Base-by-base conservation (phyloP, 148 eudicot species). In the Spergularia bocconei region DNA sequence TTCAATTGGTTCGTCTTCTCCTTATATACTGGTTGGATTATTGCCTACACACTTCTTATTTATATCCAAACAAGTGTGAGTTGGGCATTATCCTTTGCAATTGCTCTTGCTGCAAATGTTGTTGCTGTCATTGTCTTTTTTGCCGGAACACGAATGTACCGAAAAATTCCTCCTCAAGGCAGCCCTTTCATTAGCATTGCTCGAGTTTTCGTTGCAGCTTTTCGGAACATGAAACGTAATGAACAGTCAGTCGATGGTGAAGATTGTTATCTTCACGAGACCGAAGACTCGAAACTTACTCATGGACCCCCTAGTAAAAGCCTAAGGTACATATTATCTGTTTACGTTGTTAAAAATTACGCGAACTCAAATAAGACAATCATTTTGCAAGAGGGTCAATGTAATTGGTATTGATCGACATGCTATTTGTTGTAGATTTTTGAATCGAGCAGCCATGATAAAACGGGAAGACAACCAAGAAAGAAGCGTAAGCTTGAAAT, bases 131-230 rank as follows among this genome's bases (percentile, higher is more conserved):
- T 59, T 16, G 69, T 87, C 15, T 83, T 87, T 63, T 16, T 85
- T 2, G 48, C 60, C 4, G 90, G 90, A 19, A 76, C 76, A 17
- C 74, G 39, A 13, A 47, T 82, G 6, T 87, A 87, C 52, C 77
- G 74, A 11, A 76, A 67, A 60, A 13, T 77, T 13, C 79, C 75
- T 0, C 73, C 83, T 66, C 75, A 83, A 73, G 85, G 86, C 29
- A 85, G 85, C 77, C 91, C 91, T 60, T 85, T 81, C 55, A 72
- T 72, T 25, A 84, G 88, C 84, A 79, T 87, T 25, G 84, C 82
- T 25, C 78, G 85, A 1, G 91, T 87, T 63, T 62, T 83, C 29
- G 88, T 87, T 54, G 91, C 88, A 5, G 72, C 86, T 3, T 64
- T 79, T 10, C 54, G 75, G 2, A 87, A 85, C 51, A 69, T 65